Evolutionary conservation across 257 asterid species (phyloP).

Genomic region (Solanum sitiens): DNA sequence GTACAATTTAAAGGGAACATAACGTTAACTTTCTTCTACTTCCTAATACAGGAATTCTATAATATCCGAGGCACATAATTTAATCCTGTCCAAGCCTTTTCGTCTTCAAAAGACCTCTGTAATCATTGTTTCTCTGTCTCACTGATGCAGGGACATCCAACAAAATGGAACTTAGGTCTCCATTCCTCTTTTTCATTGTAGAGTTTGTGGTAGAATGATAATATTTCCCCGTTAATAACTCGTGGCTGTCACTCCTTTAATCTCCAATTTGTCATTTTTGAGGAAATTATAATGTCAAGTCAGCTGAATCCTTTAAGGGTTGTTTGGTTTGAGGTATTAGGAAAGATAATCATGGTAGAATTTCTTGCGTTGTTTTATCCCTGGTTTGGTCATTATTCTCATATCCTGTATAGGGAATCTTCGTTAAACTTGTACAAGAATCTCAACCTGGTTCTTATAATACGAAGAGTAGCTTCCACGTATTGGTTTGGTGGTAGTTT

Average conservation of each 20-base stretch:
- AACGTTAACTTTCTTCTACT: background rate
- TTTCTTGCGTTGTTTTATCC: background rate
- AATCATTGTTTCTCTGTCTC: background rate
- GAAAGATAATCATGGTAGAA: background rate
- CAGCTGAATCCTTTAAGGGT: background rate
- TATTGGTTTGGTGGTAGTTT: background rate
- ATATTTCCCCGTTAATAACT: background rate
- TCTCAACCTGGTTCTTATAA: background rate
- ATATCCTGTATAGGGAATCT: background rate
- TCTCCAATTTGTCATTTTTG: background rate
- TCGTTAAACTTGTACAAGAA: background rate
- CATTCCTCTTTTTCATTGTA: background rate
- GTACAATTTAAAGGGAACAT: background rate
- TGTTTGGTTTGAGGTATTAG: background rate
- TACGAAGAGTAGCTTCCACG: background rate
- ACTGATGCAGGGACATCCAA: background rate
- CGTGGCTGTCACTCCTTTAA: background rate
- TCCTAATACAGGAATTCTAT: background rate
- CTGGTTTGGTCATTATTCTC: background rate
- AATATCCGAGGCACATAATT: background rate
- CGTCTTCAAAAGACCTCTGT: background rate
- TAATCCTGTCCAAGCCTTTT: background rate
- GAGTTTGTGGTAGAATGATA: background rate
- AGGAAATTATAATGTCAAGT: background rate
- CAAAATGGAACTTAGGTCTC: background rate